Base-by-base conservation (phyloP, 1,284 basidiomycete species). In the Chalciporus sp. region DNA sequence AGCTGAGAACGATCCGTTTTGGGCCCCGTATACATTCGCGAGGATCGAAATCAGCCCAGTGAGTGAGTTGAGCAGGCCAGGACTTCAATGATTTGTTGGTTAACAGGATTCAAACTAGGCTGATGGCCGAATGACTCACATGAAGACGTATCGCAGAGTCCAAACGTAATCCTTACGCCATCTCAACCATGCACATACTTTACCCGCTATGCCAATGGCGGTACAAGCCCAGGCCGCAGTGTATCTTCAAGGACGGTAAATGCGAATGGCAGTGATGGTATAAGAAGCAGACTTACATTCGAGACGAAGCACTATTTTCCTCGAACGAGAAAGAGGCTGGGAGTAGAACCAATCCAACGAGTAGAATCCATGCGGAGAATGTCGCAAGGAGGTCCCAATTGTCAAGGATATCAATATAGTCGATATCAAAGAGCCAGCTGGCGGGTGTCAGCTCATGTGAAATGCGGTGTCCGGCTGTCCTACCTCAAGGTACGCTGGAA, bases 111-210 rank as follows among this genome's bases (percentile, higher is more conserved):
- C 17, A 3, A n/a, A 39, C 12, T 4, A 6, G 14, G 14, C 16
- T 9, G 10, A 26, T 7, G 27, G 5, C 31, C 33, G 1, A 26
- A 14, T 12, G 23, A 42, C 77, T 31, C 55, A 80, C 77, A 78
- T 57, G 60, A 79, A 78, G 23, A 79, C 74, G 42, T 71, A 74
- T 63, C 81, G 80, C 29, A 81, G 69, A 7, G 79, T 66, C 76
- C 81, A 82, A 57, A 84, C 70, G 59, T 78, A 84, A 59, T 84
- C 83, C 56, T 76, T 75, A 58, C 74, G 76, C 76, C 82, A 84
- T 50, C 77, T 72, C 69, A 74, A 79, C 75, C 77, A 78, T 6
- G 80, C 63, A 64, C 72, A 78, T 17, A 66, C 45, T 78, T 81
- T 78, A 9, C 77, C 78, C 4, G 53, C 42, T 4, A 65, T 74